Conservation (phyloP, 176 grass and related monocot genomes). For the Lolium rigidum region DNA sequence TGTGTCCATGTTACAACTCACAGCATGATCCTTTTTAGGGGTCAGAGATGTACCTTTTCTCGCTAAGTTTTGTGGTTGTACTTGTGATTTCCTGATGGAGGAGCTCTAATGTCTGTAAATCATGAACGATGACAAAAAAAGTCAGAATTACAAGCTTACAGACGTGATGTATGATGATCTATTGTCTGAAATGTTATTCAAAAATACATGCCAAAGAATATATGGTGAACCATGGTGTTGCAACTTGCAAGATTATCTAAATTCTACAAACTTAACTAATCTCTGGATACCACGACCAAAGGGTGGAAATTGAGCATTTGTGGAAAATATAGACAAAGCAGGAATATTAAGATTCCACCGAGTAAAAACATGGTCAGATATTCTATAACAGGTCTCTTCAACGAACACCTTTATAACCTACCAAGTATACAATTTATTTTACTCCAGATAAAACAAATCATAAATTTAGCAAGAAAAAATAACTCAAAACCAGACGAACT, state of each 20-base stretch:
- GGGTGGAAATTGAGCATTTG: background rate
- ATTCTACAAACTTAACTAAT: background rate
- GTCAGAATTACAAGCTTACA: slow-evolving; percentile 15
- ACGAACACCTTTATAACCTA: slow-evolving; percentile 21
- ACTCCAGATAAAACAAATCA: slow-evolving; percentile 16
- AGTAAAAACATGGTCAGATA: background rate
- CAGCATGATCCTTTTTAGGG: background rate
- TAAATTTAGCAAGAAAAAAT: background rate
- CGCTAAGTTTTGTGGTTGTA: slow-evolving; percentile 48
- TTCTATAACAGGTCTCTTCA: background rate
- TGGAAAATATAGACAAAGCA: background rate
- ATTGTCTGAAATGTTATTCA: slow-evolving; percentile 24
- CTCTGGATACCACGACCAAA: background rate
- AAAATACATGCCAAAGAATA: background rate
- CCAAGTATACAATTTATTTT: slow-evolving; percentile 14
- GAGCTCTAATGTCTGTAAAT: slow-evolving; percentile 78
- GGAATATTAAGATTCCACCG: background rate
- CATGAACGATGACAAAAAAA: slow-evolving; percentile 33
- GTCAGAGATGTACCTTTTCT: slow-evolving; percentile 60
- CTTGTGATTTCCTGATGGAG: slow-evolving; percentile 76
- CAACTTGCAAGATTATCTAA: slow-evolving; percentile 16
- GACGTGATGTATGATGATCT: slow-evolving; percentile 6
- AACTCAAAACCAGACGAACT: background rate
- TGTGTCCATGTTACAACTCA: slow-evolving; percentile 22
- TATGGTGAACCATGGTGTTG: background rate